A percentile compares a stretch with the other conserved stretches of the same genome.
These are phyloP conservation scores for Tulasnella sp. DNA, from an alignment of 768 basidiomycete genomes.

Conservation along the genomic window DNA sequence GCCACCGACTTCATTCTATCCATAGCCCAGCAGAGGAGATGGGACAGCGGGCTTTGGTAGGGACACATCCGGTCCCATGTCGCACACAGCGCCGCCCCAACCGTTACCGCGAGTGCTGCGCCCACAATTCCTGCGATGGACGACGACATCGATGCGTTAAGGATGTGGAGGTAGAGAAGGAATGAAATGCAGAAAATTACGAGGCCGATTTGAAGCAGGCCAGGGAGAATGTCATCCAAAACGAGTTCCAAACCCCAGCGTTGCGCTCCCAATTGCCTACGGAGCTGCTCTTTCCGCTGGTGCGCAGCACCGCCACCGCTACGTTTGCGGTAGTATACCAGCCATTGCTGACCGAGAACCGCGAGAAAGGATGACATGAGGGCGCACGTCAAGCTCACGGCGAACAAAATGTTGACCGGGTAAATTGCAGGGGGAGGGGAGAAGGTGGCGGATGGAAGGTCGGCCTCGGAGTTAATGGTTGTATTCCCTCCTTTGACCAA, in stretches of 20 bases:
- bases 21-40: neutral
- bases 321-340: neutral
- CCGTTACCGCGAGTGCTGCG: neutral
- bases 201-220: neutral
- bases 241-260: neutral
- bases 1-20: neutral
- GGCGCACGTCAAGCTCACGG: neutral
- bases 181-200: neutral
- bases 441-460: neutral
- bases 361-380: neutral
- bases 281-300: neutral
- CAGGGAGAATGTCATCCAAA: neutral
- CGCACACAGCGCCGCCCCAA: neutral
- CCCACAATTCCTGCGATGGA: neutral
- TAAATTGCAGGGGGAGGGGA: neutral
- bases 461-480: neutral
- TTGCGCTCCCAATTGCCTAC: neutral
- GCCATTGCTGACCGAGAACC: neutral
- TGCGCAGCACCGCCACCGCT: neutral
- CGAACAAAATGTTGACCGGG: neutral
- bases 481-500: neutral
- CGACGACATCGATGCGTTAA: neutral
- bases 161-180: neutral
- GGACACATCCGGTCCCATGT: conserved; percentile 6
- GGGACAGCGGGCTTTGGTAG: neutral